Conservation (phyloP, 1,139 yeast species). For the Hyphopichia buzzinii region DNA sequence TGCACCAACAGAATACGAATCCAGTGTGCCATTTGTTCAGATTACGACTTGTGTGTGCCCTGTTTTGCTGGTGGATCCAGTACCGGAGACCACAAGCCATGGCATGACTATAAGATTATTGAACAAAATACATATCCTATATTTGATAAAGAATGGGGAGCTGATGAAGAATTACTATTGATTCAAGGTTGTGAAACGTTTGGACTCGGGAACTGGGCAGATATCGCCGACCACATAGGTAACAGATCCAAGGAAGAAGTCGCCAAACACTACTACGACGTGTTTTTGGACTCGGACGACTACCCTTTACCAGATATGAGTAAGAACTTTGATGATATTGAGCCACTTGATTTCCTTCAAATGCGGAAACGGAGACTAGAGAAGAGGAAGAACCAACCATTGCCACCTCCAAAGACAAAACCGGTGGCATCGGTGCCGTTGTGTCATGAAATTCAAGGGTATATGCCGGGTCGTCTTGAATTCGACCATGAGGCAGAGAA, state of each 20-base stretch:
- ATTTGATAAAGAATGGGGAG: constrained; percentile 92
- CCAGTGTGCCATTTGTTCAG: constrained; percentile 87
- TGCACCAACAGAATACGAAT: constrained; percentile 90
- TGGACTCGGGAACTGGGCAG: constrained; percentile 98
- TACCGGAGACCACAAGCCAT: constrained; percentile 87
- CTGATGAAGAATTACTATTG: constrained; percentile 88
- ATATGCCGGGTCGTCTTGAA: constrained; percentile 97
- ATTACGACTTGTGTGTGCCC: constrained; percentile 94
- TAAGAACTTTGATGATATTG: constrained; percentile 58
- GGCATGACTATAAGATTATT: constrained; percentile 87
- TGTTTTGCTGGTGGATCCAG: constrained; percentile 85
- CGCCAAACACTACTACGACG: constrained; percentile 70
- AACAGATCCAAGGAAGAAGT: constrained; percentile 91
- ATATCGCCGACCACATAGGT: constrained; percentile 91
- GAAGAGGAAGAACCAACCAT: constrained; percentile 60
- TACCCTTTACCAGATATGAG: constrained; percentile 86
- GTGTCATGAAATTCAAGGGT: constrained; percentile 96
- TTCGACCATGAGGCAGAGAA: constrained; percentile 96
- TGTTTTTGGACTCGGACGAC: constrained; percentile 63
- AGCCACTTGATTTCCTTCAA: constrained; percentile 68
- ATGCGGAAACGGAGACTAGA: constrained; percentile 73
- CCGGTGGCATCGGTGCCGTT: constrained; percentile 92
- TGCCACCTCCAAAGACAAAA: constrained; percentile 78
- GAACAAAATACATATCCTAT: constrained; percentile 96
- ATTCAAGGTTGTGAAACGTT: constrained; percentile 89